Conservation (phyloP, 768 basidiomycete species). For the Rhodosporidiobolus odoratus region DNA sequence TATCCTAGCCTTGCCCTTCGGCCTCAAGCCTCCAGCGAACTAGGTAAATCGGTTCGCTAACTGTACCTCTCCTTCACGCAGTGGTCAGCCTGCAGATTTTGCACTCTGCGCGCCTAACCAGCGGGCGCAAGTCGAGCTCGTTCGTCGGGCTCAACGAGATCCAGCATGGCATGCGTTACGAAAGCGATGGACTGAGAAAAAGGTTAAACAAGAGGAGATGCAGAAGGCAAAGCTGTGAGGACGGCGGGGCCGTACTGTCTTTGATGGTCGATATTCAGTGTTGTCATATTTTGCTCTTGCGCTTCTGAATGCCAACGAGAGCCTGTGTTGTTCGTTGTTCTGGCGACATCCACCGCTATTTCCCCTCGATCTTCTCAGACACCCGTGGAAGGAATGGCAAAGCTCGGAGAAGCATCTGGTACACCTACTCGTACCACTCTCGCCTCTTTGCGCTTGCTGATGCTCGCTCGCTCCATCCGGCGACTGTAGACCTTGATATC, state of each 20-base stretch:
- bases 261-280: not conserved
- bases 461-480: too few relatives aligned
- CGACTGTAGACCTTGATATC: too few relatives aligned
- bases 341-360: not conserved
- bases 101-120: constrained; percentile 19
- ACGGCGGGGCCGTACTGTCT: too few relatives aligned
- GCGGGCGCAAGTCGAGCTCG: constrained; percentile 14
- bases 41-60: too few relatives aligned
- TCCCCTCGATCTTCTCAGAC: not conserved
- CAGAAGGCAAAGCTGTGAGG: not conserved
- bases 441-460: too few relatives aligned
- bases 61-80: not conserved
- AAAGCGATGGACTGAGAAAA: not conserved
- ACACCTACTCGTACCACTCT: not conserved
- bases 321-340: not conserved
- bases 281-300: not conserved
- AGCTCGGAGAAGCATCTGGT: not conserved
- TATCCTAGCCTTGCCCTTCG: not conserved
- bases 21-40: not conserved
- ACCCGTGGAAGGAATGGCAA: not conserved
- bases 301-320: not conserved
- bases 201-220: not conserved
- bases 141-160: constrained; percentile 19
- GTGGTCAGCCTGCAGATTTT: constrained; percentile 29
- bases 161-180: constrained; percentile 10